Base-by-base conservation (phyloP, 1,284 basidiomycete species). In the Neolentinus lepideus region DNA sequence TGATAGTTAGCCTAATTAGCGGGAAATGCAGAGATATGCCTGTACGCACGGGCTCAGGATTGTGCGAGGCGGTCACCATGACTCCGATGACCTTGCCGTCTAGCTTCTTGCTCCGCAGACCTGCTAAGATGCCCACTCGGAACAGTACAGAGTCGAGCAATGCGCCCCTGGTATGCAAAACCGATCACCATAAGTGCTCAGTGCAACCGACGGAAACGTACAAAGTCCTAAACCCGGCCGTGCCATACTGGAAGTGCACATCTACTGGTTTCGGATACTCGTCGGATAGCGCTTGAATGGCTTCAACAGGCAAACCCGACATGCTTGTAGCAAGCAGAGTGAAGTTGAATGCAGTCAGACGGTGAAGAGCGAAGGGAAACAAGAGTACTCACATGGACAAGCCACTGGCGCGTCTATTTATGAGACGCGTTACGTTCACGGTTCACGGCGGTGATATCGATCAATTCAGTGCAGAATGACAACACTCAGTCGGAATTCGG, bases 31-130 rank as follows among this genome's bases (percentile, higher is more conserved):
- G 6, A 21, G 6, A 16, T 46, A 46, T 21, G n/a, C n/a, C 24
- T 25, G 47, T 11, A 16, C 80, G 62, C 64, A 95, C 94, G 65
- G 85, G 80, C 69, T 96, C 96, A 19, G 96, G 96, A 70, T 99
- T 99, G 73, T 99, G 97, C 24, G 94, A 97, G 2, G 97, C 97
- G 36, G 97, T 99, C 65, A 99, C 89, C 97, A 99, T 99, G 22
- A 99, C 90, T 29, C 97, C 97, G 64, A 99, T 90, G 33, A 87
- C 89, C 68, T 89, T 90, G 51, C 97, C 95, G 67, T 89, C 87
- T 35, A 95, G 76, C 61, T 84, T 88, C 75, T 92, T 96, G 73
- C 94, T 97, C 58, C 97, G 78, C 45, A 99, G 77, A 2, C 83
- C 91, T 47, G 96, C 96, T 22, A 99, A 78, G 38, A 99, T 75